Conservation (phyloP, 306 rosid genomes). For the Styphnolobium japonicum region DNA sequence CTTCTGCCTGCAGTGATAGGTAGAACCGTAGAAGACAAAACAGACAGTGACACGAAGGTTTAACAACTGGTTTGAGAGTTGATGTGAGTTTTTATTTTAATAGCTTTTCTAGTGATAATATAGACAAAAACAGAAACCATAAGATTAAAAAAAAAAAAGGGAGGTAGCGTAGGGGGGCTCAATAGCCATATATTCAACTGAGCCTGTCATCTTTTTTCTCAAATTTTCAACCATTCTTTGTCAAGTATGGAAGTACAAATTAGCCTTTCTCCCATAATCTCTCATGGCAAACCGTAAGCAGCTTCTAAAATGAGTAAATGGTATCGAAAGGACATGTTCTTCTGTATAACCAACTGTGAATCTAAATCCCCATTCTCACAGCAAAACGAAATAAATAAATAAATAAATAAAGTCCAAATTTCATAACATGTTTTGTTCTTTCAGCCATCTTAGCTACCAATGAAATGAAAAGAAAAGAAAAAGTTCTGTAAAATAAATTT, state of each 20-base stretch:
- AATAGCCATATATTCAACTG: not conserved
- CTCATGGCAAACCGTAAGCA: not conserved
- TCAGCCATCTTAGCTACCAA: not conserved
- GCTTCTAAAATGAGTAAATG: not conserved
- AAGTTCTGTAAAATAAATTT: not conserved
- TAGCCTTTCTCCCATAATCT: not conserved
- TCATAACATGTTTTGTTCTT: not conserved
- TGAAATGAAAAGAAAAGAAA: not conserved
- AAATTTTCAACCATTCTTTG: not conserved
- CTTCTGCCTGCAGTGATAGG: not conserved
- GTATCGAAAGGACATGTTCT: not conserved
- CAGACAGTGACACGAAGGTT: not conserved
- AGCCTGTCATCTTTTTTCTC: not conserved
- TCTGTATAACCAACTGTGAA: not conserved
- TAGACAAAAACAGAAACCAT: not conserved
- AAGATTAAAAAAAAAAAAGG: not conserved
- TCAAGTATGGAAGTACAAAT: not conserved
- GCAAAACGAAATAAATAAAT: not conserved
- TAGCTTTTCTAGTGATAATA: not conserved
- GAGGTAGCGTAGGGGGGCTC: not conserved
- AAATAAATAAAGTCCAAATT: not conserved
- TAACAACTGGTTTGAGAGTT: slow-evolving; percentile 5
- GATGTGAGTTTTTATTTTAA: not conserved
- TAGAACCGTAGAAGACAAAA: not conserved
- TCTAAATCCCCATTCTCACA: not conserved